phyloP scores from a whole-genome alignment of 2,329 filamentous ascomycete species.

The Botrytis sinoallii region DNA sequence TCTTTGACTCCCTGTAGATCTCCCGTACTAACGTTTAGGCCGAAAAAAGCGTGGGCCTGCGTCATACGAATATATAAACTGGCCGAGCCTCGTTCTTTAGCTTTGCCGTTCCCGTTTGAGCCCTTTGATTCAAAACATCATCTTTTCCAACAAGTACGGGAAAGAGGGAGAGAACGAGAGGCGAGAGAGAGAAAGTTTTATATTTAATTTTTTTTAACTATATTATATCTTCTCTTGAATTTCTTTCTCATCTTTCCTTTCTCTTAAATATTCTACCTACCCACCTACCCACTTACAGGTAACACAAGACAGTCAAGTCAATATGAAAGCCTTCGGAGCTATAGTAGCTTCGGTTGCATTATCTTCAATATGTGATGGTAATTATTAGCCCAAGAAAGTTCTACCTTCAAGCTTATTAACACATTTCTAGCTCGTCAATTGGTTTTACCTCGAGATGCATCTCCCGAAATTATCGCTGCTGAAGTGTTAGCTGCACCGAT shows the following conservation, averaged over 20 bases:
- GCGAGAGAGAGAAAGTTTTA: neutral
- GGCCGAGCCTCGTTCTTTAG: neutral
- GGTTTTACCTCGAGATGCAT: constrained; percentile 28
- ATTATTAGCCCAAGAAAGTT: neutral
- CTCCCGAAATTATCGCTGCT: constrained; percentile 28
- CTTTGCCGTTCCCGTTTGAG: neutral
- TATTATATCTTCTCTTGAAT: neutral
- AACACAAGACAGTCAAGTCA: neutral
- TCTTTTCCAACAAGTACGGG: neutral
- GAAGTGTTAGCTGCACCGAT: constrained; percentile 28
- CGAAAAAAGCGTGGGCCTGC: neutral
- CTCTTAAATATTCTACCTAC: neutral
- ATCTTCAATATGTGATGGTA: constrained; percentile 18
- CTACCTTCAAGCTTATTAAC: neutral
- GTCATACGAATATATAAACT: constrained; percentile 11
- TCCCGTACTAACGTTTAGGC: neutral
- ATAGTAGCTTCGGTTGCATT: constrained; percentile 5
- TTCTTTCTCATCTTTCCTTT: neutral
- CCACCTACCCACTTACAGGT: neutral
- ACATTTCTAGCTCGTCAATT: constrained; percentile 38
- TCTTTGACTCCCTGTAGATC: constrained; percentile 14
- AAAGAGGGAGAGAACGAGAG: neutral
- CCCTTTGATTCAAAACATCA: neutral
- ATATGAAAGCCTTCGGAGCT: constrained; percentile 14
- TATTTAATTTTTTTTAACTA: neutral